phyloP scores from a whole-genome alignment of 2,329 filamentous ascomycete genomes.

The Sporothrix inflata region DNA sequence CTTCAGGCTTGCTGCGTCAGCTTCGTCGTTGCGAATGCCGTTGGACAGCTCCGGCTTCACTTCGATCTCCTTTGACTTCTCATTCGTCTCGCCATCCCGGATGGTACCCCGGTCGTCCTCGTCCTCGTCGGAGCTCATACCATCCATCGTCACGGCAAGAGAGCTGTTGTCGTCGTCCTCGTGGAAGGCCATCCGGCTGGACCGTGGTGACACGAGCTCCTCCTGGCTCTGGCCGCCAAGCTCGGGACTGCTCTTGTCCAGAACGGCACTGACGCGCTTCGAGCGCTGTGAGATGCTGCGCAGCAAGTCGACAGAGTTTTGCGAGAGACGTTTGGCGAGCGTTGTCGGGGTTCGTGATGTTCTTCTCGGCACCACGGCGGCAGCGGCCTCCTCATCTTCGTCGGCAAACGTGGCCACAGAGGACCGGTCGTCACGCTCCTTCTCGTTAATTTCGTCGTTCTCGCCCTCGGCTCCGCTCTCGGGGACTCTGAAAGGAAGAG shows the following conservation, averaged over 20 bases:
- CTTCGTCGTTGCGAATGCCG: background rate
- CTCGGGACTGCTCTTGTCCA: slow-evolving; percentile 11
- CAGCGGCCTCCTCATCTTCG: slow-evolving; percentile 52
- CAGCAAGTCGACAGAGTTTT: slow-evolving; percentile 51
- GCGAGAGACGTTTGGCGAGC: slow-evolving; percentile 54
- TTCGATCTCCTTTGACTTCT: slow-evolving; percentile 41
- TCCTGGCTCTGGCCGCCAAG: slow-evolving; percentile 48
- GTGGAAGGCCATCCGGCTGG: slow-evolving; percentile 41
- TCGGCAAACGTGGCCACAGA: slow-evolving; percentile 73
- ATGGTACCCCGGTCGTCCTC: slow-evolving; percentile 37
- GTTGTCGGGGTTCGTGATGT: slow-evolving; percentile 37
- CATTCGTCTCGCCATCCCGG: slow-evolving; percentile 32
- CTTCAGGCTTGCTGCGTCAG: slow-evolving; percentile 18
- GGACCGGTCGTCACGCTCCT: slow-evolving; percentile 59
- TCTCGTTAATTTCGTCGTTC: slow-evolving; percentile 39
- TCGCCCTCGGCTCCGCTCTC: slow-evolving; percentile 36
- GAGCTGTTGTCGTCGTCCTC: slow-evolving; percentile 56
- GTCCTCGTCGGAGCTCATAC: slow-evolving; percentile 49
- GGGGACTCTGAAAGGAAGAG: slow-evolving; percentile 68
- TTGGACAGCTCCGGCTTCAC: slow-evolving; percentile 45
- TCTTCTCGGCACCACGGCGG: background rate
- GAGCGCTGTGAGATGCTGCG: slow-evolving; percentile 49
- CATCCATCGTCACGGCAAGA: slow-evolving; percentile 61
- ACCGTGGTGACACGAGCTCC: slow-evolving; percentile 47
- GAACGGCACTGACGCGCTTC: slow-evolving; percentile 36